Percentiles rank a stretch among this genome's conserved stretches.
Conservation (phyloP, 2,329 filamentous ascomycete species). For the Hypoxylon sp. region DNA sequence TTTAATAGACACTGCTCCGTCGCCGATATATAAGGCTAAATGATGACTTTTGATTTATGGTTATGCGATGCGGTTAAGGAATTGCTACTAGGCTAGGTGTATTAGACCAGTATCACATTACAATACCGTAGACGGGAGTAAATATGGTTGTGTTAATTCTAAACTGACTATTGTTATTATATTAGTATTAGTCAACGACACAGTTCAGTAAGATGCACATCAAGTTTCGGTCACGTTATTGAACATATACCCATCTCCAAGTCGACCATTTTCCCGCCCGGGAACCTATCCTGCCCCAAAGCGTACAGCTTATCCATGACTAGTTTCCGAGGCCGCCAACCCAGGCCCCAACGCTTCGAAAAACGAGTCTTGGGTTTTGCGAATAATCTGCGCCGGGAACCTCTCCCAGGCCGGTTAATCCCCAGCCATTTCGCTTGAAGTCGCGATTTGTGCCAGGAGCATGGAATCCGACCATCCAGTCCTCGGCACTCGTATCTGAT, state of each 20-base stretch:
- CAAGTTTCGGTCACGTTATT: background rate
- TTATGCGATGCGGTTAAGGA: too few relatives aligned
- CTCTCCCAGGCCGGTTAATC: background rate
- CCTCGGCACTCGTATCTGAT: background rate
- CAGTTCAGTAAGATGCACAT: background rate
- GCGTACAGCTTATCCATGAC: constrained; percentile 4
- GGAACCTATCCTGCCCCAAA: background rate
- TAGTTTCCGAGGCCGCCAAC: constrained; percentile 11
- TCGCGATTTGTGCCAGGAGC: background rate
- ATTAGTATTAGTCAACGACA: too few relatives aligned
- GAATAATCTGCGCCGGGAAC: background rate
- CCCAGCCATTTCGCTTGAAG: background rate
- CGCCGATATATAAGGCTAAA: too few relatives aligned
- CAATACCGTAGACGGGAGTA: too few relatives aligned
- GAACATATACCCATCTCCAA: background rate
- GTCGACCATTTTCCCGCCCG: background rate
- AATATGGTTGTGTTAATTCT: background rate
- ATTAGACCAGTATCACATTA: too few relatives aligned
- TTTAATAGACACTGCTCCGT: too few relatives aligned
- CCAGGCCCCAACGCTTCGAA: background rate
- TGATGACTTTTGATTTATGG: too few relatives aligned
- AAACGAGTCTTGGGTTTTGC: constrained; percentile 7
- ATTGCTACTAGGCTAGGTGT: too few relatives aligned
- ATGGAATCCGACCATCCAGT: constrained; percentile 4
- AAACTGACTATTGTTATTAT: too few relatives aligned